These are phyloP conservation scores for Colletotrichum lini DNA, from an alignment of 2,329 filamentous ascomycete genomes.

Conservation along the genomic window DNA sequence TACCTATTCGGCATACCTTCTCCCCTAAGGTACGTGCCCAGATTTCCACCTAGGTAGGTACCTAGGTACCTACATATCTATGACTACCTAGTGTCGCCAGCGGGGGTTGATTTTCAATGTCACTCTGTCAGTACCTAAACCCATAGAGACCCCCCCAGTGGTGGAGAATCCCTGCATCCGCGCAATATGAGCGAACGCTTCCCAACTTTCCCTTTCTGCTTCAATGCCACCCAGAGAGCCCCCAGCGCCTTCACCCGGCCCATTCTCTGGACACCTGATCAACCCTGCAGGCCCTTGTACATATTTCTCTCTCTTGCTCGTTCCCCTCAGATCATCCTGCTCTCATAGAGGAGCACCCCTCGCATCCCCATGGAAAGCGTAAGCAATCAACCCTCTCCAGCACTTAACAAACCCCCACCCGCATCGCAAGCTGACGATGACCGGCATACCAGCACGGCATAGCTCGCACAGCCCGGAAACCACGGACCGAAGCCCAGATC, in stretches of 20 bases:
- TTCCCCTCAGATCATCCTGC: constrained; percentile 3
- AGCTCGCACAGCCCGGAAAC: constrained; percentile 73
- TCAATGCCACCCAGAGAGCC: constrained; percentile 35
- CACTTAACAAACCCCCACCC: neutral
- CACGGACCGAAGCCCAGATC: constrained; percentile 78
- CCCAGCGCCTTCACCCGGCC: constrained; percentile 24
- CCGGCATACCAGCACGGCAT: constrained; percentile 79
- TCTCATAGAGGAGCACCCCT: constrained; percentile 29
- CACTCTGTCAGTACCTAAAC: no score
- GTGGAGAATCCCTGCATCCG: constrained; percentile 39
- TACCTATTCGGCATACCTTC: no score
- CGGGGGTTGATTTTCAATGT: no score
- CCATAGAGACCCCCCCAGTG: neutral
- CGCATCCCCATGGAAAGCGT: constrained; percentile 43
- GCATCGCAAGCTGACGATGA: constrained; percentile 30
- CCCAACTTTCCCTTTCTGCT: constrained; percentile 28
- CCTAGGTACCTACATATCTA: no score
- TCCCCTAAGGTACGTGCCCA: no score
- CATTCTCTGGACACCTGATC: constrained; percentile 18
- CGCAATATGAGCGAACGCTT: neutral
- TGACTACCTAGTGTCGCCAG: no score
- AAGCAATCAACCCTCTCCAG: constrained; percentile 42
- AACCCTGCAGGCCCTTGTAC: neutral
- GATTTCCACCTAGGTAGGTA: no score
- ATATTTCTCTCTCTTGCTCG: neutral